Conservation (phyloP, 129 eudicot species). For the Arctium minus region DNA sequence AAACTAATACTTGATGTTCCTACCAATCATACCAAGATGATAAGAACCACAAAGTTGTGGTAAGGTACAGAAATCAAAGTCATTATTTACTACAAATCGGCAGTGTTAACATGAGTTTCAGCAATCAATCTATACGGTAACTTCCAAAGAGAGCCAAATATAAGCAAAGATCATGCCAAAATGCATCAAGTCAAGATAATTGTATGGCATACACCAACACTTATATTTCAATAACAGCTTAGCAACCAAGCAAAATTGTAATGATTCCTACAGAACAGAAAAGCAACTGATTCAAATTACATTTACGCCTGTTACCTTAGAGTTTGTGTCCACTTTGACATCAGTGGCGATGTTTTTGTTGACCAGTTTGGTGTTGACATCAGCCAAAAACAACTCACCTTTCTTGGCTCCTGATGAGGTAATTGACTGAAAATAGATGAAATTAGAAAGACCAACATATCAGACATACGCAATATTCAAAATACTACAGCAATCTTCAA, state of each 20-base stretch:
- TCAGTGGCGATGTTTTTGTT: conserved; percentile 83
- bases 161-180: background rate
- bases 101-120: background rate
- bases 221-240: background rate
- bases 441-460: background rate
- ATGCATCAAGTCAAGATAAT: background rate
- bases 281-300: background rate
- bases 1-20: no score
- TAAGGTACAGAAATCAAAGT: background rate
- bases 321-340: conserved; percentile 70
- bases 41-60: background rate
- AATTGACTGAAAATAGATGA: conserved; percentile 50
- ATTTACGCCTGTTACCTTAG: conserved; percentile 44
- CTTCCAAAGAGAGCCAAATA: background rate
- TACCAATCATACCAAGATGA: no score
- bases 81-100: background rate
- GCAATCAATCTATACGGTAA: background rate
- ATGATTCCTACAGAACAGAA: background rate
- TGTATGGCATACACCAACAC: background rate
- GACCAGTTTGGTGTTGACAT: conserved; percentile 62
- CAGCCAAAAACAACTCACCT: conserved; percentile 63
- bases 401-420: conserved; percentile 72
- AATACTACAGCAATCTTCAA: background rate
- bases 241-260: conserved; percentile 1
- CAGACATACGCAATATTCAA: background rate